These are phyloP conservation scores for Pseudopyricularia javanii DNA, from an alignment of 2,329 filamentous ascomycete species.

Conservation along the genomic window DNA sequence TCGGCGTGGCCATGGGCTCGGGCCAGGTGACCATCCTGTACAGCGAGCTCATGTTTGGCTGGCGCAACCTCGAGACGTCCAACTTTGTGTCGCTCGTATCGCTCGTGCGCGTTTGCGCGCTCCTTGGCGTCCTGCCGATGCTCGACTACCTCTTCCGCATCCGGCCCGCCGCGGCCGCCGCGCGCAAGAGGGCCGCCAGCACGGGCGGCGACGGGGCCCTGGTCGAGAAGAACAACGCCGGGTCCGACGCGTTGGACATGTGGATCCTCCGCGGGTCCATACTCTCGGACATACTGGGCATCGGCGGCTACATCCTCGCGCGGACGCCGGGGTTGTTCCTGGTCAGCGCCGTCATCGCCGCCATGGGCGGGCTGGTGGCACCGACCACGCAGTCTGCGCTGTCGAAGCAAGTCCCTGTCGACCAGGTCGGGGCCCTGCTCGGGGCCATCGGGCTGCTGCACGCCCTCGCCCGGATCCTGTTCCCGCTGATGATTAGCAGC, in stretches of 20 bases:
- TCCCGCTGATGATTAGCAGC: conserved; percentile 73
- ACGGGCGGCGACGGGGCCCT: conserved; percentile 5
- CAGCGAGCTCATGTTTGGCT: conserved; percentile 65
- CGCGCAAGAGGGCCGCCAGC: conserved; percentile 5
- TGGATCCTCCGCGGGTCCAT: conserved; percentile 64
- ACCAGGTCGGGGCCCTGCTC: conserved; percentile 74
- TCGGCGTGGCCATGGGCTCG: conserved; percentile 70
- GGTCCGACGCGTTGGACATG: conserved; percentile 69
- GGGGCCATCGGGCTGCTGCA: conserved; percentile 81
- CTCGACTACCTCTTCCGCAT: conserved; percentile 64
- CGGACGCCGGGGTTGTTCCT: conserved; percentile 54
- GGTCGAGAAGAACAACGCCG: conserved; percentile 38
- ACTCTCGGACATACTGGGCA: conserved; percentile 64
- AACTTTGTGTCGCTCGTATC: conserved; percentile 74
- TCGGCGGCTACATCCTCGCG: conserved; percentile 60
- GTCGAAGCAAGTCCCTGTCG: conserved; percentile 81
- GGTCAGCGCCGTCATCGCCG: conserved; percentile 57
- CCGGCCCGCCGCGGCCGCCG: conserved; percentile 29
- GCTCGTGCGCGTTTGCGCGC: conserved; percentile 58
- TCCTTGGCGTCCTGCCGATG: conserved; percentile 64
- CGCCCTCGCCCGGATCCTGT: conserved; percentile 64
- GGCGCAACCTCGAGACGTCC: conserved; percentile 71
- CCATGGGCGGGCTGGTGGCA: conserved; percentile 72
- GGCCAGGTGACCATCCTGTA: conserved; percentile 79
- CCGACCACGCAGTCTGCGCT: conserved; percentile 75